Percentiles rank a stretch among this genome's conserved stretches.
Conservation (phyloP, 2,329 filamentous ascomycete genomes). For the Calonectria henricotiae region DNA sequence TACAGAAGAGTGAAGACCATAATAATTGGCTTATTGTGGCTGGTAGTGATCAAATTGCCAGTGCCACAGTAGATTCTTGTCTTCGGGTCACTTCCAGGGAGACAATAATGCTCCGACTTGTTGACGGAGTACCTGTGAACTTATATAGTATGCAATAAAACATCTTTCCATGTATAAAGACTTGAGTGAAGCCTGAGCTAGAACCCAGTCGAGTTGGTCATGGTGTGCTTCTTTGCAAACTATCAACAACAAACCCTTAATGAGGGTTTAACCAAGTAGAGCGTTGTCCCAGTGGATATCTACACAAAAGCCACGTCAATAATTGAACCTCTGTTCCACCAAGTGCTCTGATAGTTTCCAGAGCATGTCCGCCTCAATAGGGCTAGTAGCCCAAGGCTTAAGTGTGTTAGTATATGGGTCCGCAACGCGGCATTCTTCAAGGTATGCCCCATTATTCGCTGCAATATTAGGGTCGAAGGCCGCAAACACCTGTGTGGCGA, state of each 20-base stretch:
- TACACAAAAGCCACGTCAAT: conserved; percentile 35
- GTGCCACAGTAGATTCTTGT: conserved; percentile 14
- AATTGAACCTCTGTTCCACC: conserved; percentile 61
- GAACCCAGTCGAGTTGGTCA: conserved; percentile 51
- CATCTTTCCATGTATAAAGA: conserved; percentile 36
- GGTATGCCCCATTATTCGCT: conserved; percentile 55
- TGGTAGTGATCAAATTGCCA: conserved; percentile 33
- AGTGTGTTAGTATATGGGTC: conserved; percentile 54
- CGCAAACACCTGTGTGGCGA: conserved; percentile 57
- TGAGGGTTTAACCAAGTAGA: no score
- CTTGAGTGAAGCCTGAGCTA: conserved; percentile 39
- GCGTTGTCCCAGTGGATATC: no score
- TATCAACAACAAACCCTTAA: no score
- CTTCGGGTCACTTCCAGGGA: conserved; percentile 2
- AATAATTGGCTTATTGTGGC: conserved; percentile 30
- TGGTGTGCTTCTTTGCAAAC: conserved; percentile 30
- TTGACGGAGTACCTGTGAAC: conserved; percentile 22
- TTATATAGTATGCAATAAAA: conserved; percentile 37
- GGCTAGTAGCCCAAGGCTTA: conserved; percentile 55
- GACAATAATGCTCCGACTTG: conserved; percentile 27
- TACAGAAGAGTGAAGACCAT: conserved; percentile 24
- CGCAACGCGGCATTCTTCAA: conserved; percentile 56
- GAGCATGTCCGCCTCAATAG: conserved; percentile 60
- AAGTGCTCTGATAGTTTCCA: conserved; percentile 66
- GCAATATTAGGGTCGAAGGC: conserved; percentile 59